Conservation (phyloP, 208 protist genomes). For the Acanthamoeba triangularis region DNA sequence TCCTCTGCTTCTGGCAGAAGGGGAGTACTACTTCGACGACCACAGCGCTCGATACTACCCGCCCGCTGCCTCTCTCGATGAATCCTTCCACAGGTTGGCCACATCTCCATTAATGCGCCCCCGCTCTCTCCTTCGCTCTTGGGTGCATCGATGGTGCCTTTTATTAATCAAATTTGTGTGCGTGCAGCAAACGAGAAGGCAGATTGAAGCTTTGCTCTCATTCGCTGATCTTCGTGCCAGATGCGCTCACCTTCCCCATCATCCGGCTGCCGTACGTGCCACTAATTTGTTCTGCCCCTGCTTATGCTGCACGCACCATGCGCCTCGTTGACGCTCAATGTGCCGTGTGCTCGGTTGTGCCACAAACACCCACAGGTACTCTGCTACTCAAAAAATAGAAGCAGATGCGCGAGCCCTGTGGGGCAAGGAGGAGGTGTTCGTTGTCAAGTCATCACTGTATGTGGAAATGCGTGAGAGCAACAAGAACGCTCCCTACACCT, state of each 20-base stretch:
- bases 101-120: background rate
- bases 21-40: constrained; percentile 91
- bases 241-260: constrained; percentile 85
- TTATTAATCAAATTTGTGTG: background rate
- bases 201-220: constrained; percentile 88
- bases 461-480: constrained; percentile 87
- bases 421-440: constrained; percentile 55
- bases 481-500: constrained; percentile 84
- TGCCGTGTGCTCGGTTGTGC: background rate
- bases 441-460: background rate
- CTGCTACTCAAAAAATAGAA: background rate
- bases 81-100: constrained; percentile 2
- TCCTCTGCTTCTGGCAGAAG: constrained; percentile 89
- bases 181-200: constrained; percentile 75
- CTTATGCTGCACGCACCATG: background rate
- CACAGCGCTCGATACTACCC: constrained; percentile 86
- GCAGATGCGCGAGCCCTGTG: background rate
- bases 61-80: constrained; percentile 48
- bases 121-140: no score
- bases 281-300: background rate
- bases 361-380: background rate
- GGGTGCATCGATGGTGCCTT: background rate
- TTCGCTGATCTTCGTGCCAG: constrained; percentile 91
- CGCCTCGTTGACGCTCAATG: no score
- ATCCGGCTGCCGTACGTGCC: constrained; percentile 86